Conservation (phyloP, 441 rosid species). For the Macaranga tanarius region DNA sequence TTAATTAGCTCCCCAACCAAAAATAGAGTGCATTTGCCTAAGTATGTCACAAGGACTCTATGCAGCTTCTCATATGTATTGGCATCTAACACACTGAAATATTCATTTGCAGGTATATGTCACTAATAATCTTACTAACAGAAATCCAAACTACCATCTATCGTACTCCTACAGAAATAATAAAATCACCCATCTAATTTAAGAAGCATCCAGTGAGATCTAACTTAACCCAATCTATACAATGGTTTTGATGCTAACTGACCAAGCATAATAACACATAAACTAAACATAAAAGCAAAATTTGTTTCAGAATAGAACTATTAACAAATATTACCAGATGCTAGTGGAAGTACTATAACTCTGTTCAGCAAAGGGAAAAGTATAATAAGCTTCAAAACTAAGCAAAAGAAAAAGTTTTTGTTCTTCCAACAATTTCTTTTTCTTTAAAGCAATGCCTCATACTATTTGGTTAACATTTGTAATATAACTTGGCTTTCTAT, state of each 20-base stretch:
- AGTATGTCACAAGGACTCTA: constrained; percentile 48
- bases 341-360: neutral
- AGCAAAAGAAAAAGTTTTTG: neutral
- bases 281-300: neutral
- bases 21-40: constrained; percentile 53
- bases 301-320: neutral
- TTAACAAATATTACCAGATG: neutral
- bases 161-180: neutral
- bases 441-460: neutral
- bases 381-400: neutral
- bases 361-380: neutral
- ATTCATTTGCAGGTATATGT: constrained; percentile 3
- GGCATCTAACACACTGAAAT: constrained; percentile 59
- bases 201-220: neutral
- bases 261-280: neutral
- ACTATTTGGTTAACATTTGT: neutral
- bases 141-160: neutral
- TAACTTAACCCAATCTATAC: neutral
- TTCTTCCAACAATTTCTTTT: neutral
- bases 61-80: constrained; percentile 55
- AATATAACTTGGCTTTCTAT: neutral
- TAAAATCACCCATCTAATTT: neutral
- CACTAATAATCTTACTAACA: constrained; percentile 3
- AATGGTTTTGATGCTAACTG: neutral
- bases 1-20: constrained; percentile 49